A percentile compares a stretch with the other conserved stretches of the same genome.
These are phyloP conservation scores for Carex pumila DNA, from an alignment of 176 grass and related monocot genomes.

Conservation along the genomic window DNA sequence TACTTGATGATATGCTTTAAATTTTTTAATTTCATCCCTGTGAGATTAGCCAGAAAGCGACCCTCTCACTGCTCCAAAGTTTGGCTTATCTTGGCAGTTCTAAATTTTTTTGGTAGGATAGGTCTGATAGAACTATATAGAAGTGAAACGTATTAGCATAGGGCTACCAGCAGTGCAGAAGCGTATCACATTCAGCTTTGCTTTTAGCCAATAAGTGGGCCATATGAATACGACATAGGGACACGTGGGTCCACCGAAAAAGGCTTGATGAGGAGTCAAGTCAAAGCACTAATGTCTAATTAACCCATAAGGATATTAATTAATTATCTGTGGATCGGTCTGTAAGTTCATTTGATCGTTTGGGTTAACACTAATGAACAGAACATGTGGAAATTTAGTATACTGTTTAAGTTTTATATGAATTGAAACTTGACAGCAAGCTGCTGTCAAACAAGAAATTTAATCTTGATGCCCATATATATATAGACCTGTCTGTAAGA, in stretches of 20 bases:
- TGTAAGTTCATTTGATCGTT: too few species aligned
- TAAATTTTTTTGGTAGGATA: not conserved
- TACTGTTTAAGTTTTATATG: not conserved
- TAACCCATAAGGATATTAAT: too few species aligned
- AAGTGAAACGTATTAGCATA: not conserved
- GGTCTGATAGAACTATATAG: not conserved
- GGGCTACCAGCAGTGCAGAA: not conserved
- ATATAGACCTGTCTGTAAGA: not conserved
- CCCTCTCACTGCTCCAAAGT: not conserved
- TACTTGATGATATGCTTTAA: too few species aligned
- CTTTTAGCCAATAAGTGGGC: not conserved
- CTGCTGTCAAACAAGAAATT: not conserved
- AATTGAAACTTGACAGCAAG: not conserved
- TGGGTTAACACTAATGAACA: not conserved
- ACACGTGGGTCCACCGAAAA: not conserved
- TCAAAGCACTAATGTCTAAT: not conserved
- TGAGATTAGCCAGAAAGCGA: not conserved
- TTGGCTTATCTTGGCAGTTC: not conserved
- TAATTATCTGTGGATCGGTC: too few species aligned
- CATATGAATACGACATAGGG: not conserved
- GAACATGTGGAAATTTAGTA: not conserved
- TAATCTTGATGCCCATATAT: not conserved
- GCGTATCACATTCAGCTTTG: not conserved
- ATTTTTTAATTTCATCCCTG: too few species aligned
- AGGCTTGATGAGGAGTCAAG: not conserved